Evolutionary conservation across 2,329 filamentous ascomycete genomes (phyloP).

Genomic region (Diaporthe batatas): DNA sequence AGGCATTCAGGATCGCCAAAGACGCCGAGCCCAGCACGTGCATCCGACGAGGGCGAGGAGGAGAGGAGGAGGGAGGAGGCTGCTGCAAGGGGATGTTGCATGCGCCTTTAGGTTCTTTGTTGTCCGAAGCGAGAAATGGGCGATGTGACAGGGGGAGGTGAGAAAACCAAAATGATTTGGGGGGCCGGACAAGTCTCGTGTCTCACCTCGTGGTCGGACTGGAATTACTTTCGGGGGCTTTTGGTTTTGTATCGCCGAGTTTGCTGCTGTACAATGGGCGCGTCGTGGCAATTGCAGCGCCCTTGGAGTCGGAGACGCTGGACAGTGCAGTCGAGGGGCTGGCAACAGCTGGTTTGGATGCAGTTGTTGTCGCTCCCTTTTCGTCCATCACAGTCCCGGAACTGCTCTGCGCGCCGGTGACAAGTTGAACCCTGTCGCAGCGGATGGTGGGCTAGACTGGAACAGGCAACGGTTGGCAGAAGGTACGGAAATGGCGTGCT

Average conservation of each 20-base stretch:
- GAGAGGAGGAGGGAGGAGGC: neutral
- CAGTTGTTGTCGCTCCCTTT: slow-evolving; percentile 38
- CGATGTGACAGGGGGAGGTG: slow-evolving; percentile 28
- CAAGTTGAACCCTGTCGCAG: slow-evolving; percentile 40
- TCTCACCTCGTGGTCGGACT: slow-evolving; percentile 52
- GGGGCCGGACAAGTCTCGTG: slow-evolving; percentile 47
- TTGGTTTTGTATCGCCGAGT: slow-evolving; percentile 48
- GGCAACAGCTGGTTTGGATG: slow-evolving; percentile 29
- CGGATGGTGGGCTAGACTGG: slow-evolving; percentile 37
- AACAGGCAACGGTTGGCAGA: slow-evolving; percentile 33
- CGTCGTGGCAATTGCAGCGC: slow-evolving; percentile 36
- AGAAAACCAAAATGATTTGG: slow-evolving; percentile 43
- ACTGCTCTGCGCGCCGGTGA: slow-evolving; percentile 37
- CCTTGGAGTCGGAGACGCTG: slow-evolving; percentile 24
- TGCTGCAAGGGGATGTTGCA: slow-evolving; percentile 26
- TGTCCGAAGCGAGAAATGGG: slow-evolving; percentile 36
- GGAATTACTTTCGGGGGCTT: slow-evolving; percentile 45
- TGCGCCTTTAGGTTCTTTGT: slow-evolving; percentile 43
- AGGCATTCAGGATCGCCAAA: slow-evolving; percentile 21
- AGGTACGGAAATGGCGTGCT: slow-evolving; percentile 33
- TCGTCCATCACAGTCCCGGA: slow-evolving; percentile 40
- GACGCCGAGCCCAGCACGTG: slow-evolving; percentile 27
- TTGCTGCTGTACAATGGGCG: slow-evolving; percentile 52
- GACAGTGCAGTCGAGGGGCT: slow-evolving; percentile 21
- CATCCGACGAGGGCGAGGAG: slow-evolving; percentile 29